Conservation (phyloP, 2,329 filamentous ascomycete species). For the Neofusicoccum sp. region DNA sequence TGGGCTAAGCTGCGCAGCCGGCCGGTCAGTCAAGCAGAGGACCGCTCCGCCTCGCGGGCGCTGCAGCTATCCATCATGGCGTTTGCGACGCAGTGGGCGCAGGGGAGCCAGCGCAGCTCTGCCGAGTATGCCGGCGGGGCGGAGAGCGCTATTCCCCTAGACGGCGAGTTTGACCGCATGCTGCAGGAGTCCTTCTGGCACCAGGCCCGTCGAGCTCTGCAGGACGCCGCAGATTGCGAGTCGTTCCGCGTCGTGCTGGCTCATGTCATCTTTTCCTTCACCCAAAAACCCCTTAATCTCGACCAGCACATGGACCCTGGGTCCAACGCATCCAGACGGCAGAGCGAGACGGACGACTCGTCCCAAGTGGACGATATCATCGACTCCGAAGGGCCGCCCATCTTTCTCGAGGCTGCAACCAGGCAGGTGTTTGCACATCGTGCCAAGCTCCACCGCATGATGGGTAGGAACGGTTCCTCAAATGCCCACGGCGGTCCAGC, state of each 20-base stretch:
- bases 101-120: conserved; percentile 31
- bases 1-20: conserved; percentile 46
- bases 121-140: conserved; percentile 35
- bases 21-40: conserved; percentile 45
- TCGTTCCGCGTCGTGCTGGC: conserved; percentile 50
- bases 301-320: conserved; percentile 20
- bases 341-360: conserved; percentile 30
- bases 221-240: conserved; percentile 43
- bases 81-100: conserved; percentile 56
- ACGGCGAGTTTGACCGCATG: conserved; percentile 37
- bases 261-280: conserved; percentile 51
- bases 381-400: conserved; percentile 39
- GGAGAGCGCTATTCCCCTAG: conserved; percentile 20
- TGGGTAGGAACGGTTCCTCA: neutral
- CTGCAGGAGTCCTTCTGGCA: conserved; percentile 47
- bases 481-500: too few relatives aligned
- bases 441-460: conserved; percentile 11
- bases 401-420: conserved; percentile 44
- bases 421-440: conserved; percentile 42
- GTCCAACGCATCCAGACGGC: too few relatives aligned
- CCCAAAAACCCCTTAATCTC: conserved; percentile 42
- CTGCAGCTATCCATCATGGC: conserved; percentile 55
- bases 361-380: conserved; percentile 37
- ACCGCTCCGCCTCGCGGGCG: conserved; percentile 49
- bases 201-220: conserved; percentile 43